A percentile compares a stretch with the other conserved stretches of the same genome.
These are phyloP conservation scores for Tricholoma furcatifolium DNA, from an alignment of 768 basidiomycete genomes.

Conservation along the genomic window DNA sequence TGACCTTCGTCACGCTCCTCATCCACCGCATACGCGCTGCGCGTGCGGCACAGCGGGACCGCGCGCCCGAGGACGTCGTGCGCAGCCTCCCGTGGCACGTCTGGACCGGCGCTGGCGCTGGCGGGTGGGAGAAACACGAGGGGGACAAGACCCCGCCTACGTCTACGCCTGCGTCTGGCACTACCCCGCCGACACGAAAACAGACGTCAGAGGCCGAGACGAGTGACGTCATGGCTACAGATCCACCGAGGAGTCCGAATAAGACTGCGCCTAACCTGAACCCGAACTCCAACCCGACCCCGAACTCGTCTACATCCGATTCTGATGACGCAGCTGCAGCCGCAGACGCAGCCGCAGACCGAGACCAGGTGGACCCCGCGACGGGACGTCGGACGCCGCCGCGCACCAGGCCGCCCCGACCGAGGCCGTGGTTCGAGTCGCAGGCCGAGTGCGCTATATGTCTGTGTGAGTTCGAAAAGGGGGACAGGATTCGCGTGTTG, in stretches of 20 bases:
- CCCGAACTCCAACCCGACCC: too few relatives aligned
- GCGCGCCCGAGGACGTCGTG: conserved; percentile 81
- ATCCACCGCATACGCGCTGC: conserved; percentile 85
- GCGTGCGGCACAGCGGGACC: conserved; percentile 78
- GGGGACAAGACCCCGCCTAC: conserved; percentile 24
- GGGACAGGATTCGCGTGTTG: conserved; percentile 87
- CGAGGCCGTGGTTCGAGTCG: conserved; percentile 68
- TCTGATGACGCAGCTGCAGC: not conserved
- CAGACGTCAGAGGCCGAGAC: conserved; percentile 34
- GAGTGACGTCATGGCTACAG: conserved; percentile 26
- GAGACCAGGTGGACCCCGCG: too few relatives aligned
- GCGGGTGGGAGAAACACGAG: conserved; percentile 78
- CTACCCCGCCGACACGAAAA: conserved; percentile 11
- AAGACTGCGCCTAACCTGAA: too few relatives aligned
- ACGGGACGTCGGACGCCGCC: too few relatives aligned
- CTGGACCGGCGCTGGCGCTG: conserved; percentile 82
- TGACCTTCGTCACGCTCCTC: conserved; percentile 87
- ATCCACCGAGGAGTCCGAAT: too few relatives aligned
- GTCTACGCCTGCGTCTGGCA: conserved; percentile 23
- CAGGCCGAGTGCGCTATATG: conserved; percentile 94
- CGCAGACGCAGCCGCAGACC: conserved; percentile 19
- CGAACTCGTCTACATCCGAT: not conserved
- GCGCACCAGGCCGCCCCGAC: conserved; percentile 12
- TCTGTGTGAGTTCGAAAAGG: conserved; percentile 79
- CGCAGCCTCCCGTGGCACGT: conserved; percentile 77